Percentiles rank a stretch among this genome's conserved stretches.
Conservation (phyloP, 352 stramenopile genomes). For the Elongisporangium undulatum region DNA sequence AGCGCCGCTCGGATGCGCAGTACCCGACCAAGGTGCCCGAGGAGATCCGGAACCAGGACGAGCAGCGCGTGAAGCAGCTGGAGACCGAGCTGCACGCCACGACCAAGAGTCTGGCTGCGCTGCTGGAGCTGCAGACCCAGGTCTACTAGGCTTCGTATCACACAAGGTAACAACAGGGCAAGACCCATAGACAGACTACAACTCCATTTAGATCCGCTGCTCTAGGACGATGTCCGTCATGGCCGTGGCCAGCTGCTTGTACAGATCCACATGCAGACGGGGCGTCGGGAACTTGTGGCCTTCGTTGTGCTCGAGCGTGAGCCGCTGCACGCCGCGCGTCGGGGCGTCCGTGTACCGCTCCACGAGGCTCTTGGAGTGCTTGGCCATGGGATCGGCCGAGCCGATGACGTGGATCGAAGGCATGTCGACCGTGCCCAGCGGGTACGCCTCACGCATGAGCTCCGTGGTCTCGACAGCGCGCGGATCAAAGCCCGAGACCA, state of each 20-base stretch:
- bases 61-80: slow-evolving; percentile 44
- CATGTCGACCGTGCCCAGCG: slow-evolving; percentile 27
- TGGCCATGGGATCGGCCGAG: slow-evolving; percentile 31
- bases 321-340: slow-evolving; percentile 16
- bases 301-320: slow-evolving; percentile 66
- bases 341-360: slow-evolving; percentile 27
- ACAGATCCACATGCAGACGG: slow-evolving; percentile 34
- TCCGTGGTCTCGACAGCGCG: slow-evolving; percentile 39
- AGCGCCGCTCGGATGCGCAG: slow-evolving; percentile 34
- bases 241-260: slow-evolving; percentile 32
- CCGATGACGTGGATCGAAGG: slow-evolving; percentile 70
- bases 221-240: neutral
- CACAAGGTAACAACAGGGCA: neutral
- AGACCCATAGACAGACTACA: neutral
- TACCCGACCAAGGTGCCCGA: slow-evolving; percentile 70
- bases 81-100: slow-evolving; percentile 50
- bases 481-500: slow-evolving; percentile 63
- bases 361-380: slow-evolving; percentile 47
- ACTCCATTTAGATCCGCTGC: neutral
- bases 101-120: slow-evolving; percentile 45
- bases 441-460: slow-evolving; percentile 35
- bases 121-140: slow-evolving; percentile 52
- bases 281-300: slow-evolving; percentile 75
- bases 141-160: slow-evolving; percentile 23
- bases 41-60: slow-evolving; percentile 53